phyloP scores from a whole-genome alignment of 164 flowering plant species.

The Sedum album region DNA sequence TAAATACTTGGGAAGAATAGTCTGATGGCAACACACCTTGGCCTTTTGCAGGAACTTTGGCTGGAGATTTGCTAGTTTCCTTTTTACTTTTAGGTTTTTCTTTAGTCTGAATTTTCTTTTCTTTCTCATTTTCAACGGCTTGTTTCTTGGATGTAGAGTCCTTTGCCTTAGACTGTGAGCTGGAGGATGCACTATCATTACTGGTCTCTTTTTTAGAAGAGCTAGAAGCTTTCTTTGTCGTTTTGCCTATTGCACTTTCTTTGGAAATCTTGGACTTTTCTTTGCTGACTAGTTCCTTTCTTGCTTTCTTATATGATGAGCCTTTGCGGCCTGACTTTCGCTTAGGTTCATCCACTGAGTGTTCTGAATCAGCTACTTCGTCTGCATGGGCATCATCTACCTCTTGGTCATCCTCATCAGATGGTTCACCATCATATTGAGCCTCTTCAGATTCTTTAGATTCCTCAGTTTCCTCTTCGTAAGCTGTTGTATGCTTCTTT shows the following conservation, averaged over 20 bases:
- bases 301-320: background rate
- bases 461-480: background rate
- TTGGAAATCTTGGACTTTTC: background rate
- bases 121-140: slow-evolving; percentile 10
- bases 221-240: slow-evolving; percentile 23
- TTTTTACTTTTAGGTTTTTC: slow-evolving; percentile 26
- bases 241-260: slow-evolving; percentile 14
- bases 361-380: background rate
- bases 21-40: too few relatives aligned
- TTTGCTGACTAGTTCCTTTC: background rate
- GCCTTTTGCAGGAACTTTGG: too few relatives aligned
- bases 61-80: background rate
- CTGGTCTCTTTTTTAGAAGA: slow-evolving; percentile 21
- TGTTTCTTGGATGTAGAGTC: slow-evolving; percentile 31
- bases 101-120: slow-evolving; percentile 12
- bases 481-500: background rate
- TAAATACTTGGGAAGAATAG: too few relatives aligned
- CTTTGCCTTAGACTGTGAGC: slow-evolving; percentile 11
- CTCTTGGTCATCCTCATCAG: background rate
- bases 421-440: background rate
- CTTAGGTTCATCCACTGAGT: background rate
- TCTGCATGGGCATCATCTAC: background rate
- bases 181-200: slow-evolving; percentile 20
- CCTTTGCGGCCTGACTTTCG: background rate
- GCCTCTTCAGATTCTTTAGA: background rate